These are phyloP conservation scores for Vitellaria paradoxa DNA, from an alignment of 179 eudicot species.

Conservation along the genomic window DNA sequence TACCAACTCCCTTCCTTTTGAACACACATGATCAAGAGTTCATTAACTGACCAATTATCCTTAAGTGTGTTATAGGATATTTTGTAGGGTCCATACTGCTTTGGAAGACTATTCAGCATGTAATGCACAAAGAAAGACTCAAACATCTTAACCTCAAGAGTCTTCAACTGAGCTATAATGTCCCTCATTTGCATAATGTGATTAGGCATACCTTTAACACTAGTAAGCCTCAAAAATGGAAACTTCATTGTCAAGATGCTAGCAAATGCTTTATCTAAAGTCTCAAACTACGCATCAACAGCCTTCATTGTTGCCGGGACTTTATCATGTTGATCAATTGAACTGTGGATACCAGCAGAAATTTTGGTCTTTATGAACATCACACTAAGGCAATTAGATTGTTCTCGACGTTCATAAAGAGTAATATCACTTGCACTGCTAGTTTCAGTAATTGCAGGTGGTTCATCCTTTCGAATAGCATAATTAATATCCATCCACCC, in stretches of 20 bases:
- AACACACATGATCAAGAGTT: constrained; percentile 18
- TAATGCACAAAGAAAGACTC: neutral
- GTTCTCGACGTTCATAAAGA: neutral
- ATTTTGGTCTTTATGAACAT: constrained; percentile 6
- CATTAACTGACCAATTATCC: constrained; percentile 15
- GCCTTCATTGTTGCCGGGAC: neutral
- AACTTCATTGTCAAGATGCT: neutral
- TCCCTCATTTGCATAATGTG: neutral
- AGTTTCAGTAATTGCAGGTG: neutral
- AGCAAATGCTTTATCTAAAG: neutral
- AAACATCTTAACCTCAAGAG: neutral
- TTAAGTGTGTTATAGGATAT: constrained; percentile 7
- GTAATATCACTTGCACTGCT: neutral
- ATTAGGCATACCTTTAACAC: neutral
- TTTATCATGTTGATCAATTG: neutral
- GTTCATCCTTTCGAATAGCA: neutral
- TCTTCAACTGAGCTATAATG: neutral
- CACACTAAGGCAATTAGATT: neutral
- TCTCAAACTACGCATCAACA: neutral
- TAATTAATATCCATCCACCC: constrained; percentile 11
- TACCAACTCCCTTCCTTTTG: neutral
- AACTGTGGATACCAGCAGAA: neutral
- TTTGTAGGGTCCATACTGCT: neutral
- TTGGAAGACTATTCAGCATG: neutral
- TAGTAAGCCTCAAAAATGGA: neutral